Base-by-base conservation (phyloP, 371 early-diverging fungal species). In the Mucor indicus region DNA sequence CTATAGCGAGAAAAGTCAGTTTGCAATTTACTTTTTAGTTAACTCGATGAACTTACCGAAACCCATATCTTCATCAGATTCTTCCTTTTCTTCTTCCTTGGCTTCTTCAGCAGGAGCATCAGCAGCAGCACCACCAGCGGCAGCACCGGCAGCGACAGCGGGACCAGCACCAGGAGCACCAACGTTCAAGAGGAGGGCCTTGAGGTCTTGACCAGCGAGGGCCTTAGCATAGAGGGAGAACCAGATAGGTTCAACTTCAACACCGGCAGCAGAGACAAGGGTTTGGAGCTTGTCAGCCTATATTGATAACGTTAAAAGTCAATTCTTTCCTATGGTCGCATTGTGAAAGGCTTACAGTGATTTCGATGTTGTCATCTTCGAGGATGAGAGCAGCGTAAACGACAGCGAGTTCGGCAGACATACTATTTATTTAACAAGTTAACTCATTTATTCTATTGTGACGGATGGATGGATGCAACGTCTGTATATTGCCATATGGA, bases 351-450 rank as follows among this genome's bases (percentile, higher is more conserved):
- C 90, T 80, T 85, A 93, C 95, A 53, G 96, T 90, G 86, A 97
- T 87, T 60, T 91, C 96, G 72, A 94, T 77, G 67, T 89, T 87
- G 75, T 93, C 98, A 80, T 97, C 98, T 77, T 91, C 84, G 64
- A 98, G 94, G 89, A 96, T 95, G 75, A 97, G 91, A 43, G 98
- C 87, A 57, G 98, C 95, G 90, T 96, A 96, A 62, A 87, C 90
- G 74, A 92, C 82, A 75, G 96, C 97, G 63, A 86, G 84, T 83
- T 96, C 95, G 69, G 85, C 67, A 70, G 76, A 76, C 76, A 76
- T 76, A 67, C 62, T 73, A 59, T n/a, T n/a, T n/a, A n/a, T n/a
- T n/a, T n/a, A n/a, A n/a, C n/a, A n/a, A n/a, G n/a, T n/a, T n/a
- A n/a, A n/a, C n/a, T n/a, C n/a, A n/a, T n/a, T n/a, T n/a, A n/a